Evolutionary conservation across 2,329 filamentous ascomycete species (phyloP).

Genomic region (Verticillium longisporum): DNA sequence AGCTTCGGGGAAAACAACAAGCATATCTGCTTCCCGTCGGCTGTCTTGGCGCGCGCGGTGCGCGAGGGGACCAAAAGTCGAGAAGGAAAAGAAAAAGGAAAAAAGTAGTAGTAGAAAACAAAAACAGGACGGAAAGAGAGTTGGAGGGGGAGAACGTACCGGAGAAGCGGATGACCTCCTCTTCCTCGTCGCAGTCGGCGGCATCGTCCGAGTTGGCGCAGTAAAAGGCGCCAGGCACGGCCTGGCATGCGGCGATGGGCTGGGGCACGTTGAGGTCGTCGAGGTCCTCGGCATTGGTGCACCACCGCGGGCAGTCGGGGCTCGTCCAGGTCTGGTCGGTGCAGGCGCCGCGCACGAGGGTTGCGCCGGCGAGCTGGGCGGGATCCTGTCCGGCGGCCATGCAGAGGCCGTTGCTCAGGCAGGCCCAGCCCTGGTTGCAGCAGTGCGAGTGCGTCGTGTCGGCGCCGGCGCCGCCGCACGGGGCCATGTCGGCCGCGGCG

Average conservation of each 20-base stretch:
- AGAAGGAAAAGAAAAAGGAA: neutral
- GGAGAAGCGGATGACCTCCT: neutral
- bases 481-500: neutral
- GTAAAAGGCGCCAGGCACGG: neutral
- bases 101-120: neutral
- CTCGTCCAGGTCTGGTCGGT: neutral
- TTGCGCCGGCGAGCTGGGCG: neutral
- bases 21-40: no score
- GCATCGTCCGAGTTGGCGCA: neutral
- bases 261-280: neutral
- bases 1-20: no score
- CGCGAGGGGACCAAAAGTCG: no score
- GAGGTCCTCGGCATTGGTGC: neutral
- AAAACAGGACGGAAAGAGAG: neutral
- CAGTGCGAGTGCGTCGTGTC: conserved; percentile 1
- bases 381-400: conserved; percentile 1
- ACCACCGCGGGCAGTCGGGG: neutral
- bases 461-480: neutral
- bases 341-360: neutral
- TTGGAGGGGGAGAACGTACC: neutral
- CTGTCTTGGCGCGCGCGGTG: neutral
- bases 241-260: neutral
- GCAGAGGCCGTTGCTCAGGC: conserved; percentile 2
- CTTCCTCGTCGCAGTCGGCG: conserved; percentile 1
- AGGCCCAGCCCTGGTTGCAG: conserved; percentile 1